Base-by-base conservation (phyloP, 257 asterid species). In the Asclepias syriaca region DNA sequence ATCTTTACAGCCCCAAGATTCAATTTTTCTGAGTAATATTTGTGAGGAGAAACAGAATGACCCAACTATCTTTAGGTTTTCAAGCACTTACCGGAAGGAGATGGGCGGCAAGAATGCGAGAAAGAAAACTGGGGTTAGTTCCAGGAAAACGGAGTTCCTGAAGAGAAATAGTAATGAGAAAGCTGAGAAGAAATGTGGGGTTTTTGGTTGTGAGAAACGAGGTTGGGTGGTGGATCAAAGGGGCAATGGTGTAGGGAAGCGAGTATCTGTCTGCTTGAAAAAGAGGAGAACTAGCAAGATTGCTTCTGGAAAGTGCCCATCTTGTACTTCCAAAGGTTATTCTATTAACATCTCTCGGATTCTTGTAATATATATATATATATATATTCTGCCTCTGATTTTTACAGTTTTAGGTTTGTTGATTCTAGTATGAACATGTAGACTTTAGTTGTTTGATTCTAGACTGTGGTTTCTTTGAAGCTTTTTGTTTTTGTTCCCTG, bases 261-360 rank as follows among this genome's bases (percentile, higher is more conserved):
- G 76, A 70, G 46, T 82, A n/a, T 79, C 79, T 64, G 79, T 88
- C 77, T 83, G 88, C 75, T 77, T 82, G 70, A 90, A 90, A 85
- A 90, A 84, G 85, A 87, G 96, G 86, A 87, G 86, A 84, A 87
- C 81, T 50, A 87, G 87, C 74, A 87, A 82, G 77, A 61, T 71
- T 81, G 70, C 78, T 55, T 60, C 81, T 67, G 92, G 84, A 14
- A 90, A 84, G 77, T 88, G 95, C 69, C 86, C 86, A 67, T 79
- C 90, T 46, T 82, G 89, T 78, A 78, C 87, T 76, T 83, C 95
- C 61, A 88, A 88, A 85, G 97, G 97, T 88, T 56, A 19, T 39
- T 6, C 12, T 43, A 40, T 59, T 56, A 5, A 21, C 14, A 14
- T 39, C 5, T n/a, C 72, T 43, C 24, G 16, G 57, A 9, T 21